Conservation (phyloP, 2,329 filamentous ascomycete genomes). For the Basipetospora sp. region DNA sequence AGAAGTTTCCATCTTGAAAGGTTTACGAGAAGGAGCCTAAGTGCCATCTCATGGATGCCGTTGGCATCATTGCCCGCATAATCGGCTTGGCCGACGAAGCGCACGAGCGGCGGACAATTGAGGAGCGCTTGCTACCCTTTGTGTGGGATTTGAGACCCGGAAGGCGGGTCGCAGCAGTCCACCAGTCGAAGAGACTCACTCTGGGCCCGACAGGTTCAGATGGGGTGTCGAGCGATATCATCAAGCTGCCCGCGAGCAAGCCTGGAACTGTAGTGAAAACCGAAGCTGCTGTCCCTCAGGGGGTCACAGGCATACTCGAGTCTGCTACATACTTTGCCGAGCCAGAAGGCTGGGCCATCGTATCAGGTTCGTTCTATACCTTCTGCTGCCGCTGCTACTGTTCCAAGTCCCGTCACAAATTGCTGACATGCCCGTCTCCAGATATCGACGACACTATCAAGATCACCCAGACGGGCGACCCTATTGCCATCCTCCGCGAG, state of each 20-base stretch:
- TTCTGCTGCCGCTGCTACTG: background rate
- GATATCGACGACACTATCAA: constrained; percentile 97
- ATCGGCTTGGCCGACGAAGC: constrained; percentile 51
- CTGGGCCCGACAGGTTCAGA: constrained; percentile 58
- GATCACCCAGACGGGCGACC: constrained; percentile 65
- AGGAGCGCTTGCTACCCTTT: constrained; percentile 59
- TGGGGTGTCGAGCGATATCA: constrained; percentile 54
- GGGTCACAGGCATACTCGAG: constrained; percentile 38
- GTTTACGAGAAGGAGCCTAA: constrained; percentile 62
- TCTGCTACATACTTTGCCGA: constrained; percentile 63
- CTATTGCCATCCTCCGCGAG: constrained; percentile 63
- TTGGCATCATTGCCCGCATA: constrained; percentile 54
- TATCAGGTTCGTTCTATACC: constrained; percentile 46
- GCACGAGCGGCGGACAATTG: constrained; percentile 43
- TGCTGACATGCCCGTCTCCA: constrained; percentile 16
- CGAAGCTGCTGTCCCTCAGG: constrained; percentile 34
- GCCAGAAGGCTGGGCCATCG: constrained; percentile 67
- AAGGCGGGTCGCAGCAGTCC: constrained; percentile 49
- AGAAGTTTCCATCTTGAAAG: no score
- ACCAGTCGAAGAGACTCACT: constrained; percentile 33
- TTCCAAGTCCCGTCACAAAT: no score
- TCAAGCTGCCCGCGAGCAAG: constrained; percentile 32
- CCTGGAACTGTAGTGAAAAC: constrained; percentile 33
- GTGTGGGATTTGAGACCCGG: constrained; percentile 60
- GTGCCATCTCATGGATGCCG: constrained; percentile 49